Evolutionary conservation across 2,329 filamentous ascomycete genomes (phyloP), one percentile per base, ranked within the genome.

Genomic region (Fusarium sp.): DNA sequence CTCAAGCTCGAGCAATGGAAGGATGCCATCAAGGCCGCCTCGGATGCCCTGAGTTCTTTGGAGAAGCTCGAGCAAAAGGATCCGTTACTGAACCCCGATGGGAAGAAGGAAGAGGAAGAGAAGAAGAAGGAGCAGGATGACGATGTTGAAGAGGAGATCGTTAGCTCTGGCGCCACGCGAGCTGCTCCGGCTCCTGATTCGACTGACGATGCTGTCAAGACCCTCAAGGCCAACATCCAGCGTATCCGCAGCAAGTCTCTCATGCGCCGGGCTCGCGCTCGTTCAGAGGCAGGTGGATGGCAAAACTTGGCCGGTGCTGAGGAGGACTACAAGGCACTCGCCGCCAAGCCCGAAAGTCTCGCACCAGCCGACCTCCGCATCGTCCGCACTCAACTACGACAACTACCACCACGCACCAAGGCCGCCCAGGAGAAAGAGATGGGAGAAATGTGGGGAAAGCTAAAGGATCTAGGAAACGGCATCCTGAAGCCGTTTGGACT

Each of bases 371-470:
- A 98, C 78, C 86, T 85, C 80, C 91, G 88, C 77, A 89, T 92
- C 18, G 93, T 97, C 2, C 86, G 90, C 62, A 83, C 86, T 31
- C 92, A 95, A 76, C 85, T 97, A 68, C 83, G 86, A 16, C 85
- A 86, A 25, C 83, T 98, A 42, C 94, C 94, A 2, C 85, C 88
- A 2, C 88, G 88, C 71, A 89, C 95, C 59, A 94, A 96, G 74
- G 89, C 89, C 20, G 95, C 95, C 1, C 94, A 95, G 84, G 93
- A 98, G 79, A 89, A 89, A 76, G 97, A 99, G 84, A 94, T 97
- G 89, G 92, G 90, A 4, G 96, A 99, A 84, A 98, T 98, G 95
- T 97, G 98, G 95, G 94, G 93, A 20, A 98, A 98, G 85, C 84
- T 99, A 78, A 98, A 97, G 81, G 91, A 94, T 83, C 85, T 99